A percentile compares a stretch with the other conserved stretches of the same genome.
Evolutionary conservation across 2,329 filamentous ascomycete species (phyloP).

Genomic region (Penicillium expansum): DNA sequence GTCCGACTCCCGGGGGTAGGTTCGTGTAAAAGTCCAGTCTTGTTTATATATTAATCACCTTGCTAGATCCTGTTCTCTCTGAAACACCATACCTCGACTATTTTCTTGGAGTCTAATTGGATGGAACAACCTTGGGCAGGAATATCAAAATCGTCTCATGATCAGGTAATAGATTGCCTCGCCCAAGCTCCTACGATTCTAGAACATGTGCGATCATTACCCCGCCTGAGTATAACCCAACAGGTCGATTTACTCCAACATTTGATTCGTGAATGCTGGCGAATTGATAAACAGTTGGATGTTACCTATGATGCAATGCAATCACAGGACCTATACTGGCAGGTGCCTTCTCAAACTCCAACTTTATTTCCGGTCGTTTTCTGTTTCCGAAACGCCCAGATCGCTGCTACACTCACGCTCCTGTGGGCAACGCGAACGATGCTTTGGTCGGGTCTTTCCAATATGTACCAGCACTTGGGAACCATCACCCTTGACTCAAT

Average conservation of each 20-base stretch:
- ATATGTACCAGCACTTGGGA: constrained; percentile 30
- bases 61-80: not conserved
- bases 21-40: not conserved
- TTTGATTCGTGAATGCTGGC: not conserved
- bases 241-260: not conserved
- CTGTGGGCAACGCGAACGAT: constrained; percentile 36
- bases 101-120: constrained; percentile 26
- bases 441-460: constrained; percentile 35
- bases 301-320: not conserved
- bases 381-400: constrained; percentile 27
- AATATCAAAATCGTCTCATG: constrained; percentile 25
- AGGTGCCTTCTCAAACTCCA: not conserved
- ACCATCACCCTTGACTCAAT: too few species aligned
- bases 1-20: constrained; percentile 21
- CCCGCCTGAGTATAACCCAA: not conserved
- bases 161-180: constrained; percentile 34
- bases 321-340: not conserved
- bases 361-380: constrained; percentile 32
- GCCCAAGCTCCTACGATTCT: constrained; percentile 26
- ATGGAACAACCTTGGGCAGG: constrained; percentile 30
- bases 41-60: not conserved
- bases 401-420: constrained; percentile 25
- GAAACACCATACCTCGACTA: not conserved
- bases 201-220: constrained; percentile 14
- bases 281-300: not conserved